Evolutionary conservation across 768 basidiomycete species (phyloP).

Genomic region (Pleurotus giganteus): DNA sequence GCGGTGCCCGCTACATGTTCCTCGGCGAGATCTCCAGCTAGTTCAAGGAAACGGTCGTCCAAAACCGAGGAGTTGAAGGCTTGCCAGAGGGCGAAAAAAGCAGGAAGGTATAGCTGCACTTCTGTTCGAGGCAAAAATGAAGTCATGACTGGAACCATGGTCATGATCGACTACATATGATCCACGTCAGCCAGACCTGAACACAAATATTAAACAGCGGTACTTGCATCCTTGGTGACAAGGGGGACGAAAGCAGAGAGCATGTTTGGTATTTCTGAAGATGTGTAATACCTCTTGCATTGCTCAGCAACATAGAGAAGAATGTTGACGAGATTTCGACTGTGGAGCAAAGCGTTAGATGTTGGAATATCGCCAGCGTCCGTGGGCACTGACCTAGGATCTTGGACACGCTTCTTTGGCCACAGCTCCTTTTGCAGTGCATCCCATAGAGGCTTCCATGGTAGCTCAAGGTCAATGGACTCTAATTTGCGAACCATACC

Average conservation of each 20-base stretch:
- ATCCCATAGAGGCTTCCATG: conserved; percentile 79
- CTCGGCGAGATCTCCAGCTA: conserved; percentile 68
- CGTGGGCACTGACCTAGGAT: conserved; percentile 47
- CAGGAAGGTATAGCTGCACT: conserved; percentile 65
- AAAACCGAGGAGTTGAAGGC: conserved; percentile 71
- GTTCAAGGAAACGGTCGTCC: conserved; percentile 73
- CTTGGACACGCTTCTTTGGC: conserved; percentile 62
- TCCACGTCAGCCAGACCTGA: conserved; percentile 2
- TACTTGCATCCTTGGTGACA: conserved; percentile 64
- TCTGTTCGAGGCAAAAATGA: conserved; percentile 75
- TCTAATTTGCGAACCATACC: conserved; percentile 68
- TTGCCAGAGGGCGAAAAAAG: conserved; percentile 75
- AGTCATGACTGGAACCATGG: conserved; percentile 72
- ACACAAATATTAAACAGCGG: neutral
- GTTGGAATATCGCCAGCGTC: neutral
- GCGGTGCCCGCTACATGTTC: conserved; percentile 68
- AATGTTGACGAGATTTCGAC: conserved; percentile 69
- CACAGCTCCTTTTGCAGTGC: conserved; percentile 71
- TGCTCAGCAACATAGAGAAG: conserved; percentile 72
- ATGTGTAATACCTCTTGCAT: conserved; percentile 67
- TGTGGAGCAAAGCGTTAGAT: conserved; percentile 17
- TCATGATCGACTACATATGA: conserved; percentile 52
- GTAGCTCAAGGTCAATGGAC: conserved; percentile 59
- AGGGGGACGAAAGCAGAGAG: conserved; percentile 68
- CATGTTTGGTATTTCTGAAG: conserved; percentile 67